Conservation (phyloP, 257 asterid species). For the Solanum sejunctum region DNA sequence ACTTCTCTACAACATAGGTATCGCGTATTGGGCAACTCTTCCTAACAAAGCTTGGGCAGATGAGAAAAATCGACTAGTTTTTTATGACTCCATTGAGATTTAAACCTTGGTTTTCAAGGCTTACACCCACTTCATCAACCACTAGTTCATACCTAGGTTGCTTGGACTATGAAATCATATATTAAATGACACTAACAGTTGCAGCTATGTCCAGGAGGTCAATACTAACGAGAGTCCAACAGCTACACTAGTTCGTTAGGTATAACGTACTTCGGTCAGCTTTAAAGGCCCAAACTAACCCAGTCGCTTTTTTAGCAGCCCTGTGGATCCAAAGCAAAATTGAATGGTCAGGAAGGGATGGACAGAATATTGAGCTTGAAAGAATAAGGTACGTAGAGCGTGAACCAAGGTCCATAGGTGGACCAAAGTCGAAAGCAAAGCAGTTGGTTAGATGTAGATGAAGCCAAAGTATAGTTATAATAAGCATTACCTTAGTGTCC, state of each 20-base stretch:
- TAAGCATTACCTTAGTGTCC: conserved; percentile 74
- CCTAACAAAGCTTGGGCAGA: not conserved
- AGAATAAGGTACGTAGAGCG: too few relatives aligned
- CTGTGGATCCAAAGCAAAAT: too few relatives aligned
- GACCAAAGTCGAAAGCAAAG: too few relatives aligned
- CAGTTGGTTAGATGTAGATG: too few relatives aligned
- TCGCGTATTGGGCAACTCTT: not conserved
- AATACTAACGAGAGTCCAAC: too few relatives aligned
- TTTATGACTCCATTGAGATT: not conserved
- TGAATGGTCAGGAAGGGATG: too few relatives aligned
- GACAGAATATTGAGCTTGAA: too few relatives aligned
- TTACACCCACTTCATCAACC: not conserved
- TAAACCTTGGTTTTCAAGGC: not conserved
- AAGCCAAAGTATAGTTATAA: not conserved
- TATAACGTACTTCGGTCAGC: too few relatives aligned
- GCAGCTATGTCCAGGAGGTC: not conserved
- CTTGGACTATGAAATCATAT: not conserved
- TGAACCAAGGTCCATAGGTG: too few relatives aligned
- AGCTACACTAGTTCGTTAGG: too few relatives aligned
- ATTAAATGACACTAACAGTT: not conserved
- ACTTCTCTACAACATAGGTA: not conserved
- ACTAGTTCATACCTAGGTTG: not conserved
- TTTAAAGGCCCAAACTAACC: too few relatives aligned
- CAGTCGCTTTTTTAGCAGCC: too few relatives aligned
- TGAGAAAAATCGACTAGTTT: not conserved